Conservation (phyloP, 257 asterid genomes). For the Penstemon barbatus region DNA sequence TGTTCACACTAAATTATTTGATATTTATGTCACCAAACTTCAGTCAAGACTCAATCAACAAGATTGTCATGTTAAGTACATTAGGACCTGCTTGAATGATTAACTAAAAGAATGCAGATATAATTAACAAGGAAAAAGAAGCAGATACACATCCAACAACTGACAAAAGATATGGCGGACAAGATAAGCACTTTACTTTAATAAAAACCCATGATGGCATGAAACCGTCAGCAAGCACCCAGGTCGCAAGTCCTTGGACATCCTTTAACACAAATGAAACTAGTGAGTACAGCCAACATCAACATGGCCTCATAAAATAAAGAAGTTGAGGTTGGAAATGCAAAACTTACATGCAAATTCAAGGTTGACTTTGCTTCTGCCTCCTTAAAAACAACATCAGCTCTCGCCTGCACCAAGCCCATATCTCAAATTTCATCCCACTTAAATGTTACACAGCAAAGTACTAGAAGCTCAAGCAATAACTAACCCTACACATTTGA, state of each 20-base stretch:
- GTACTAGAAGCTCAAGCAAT: conserved; percentile 19
- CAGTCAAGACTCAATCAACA: background rate
- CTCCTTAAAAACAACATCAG: conserved; percentile 72
- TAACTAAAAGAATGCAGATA: background rate
- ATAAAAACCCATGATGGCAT: conserved; percentile 97
- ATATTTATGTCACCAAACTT: background rate
- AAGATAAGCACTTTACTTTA: conserved; percentile 51
- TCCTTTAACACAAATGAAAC: conserved; percentile 52
- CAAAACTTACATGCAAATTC: conserved; percentile 59
- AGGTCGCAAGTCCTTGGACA: conserved; percentile 88
- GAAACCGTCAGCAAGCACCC: conserved; percentile 96
- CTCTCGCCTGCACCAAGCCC: conserved; percentile 66
- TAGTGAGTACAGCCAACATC: background rate
- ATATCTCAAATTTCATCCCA: conserved; percentile 19
- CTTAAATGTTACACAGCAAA: background rate
- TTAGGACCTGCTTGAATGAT: background rate
- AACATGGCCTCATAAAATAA: conserved; percentile 4
- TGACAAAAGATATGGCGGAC: background rate
- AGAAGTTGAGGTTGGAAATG: background rate
- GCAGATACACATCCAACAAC: background rate
- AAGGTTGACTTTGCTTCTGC: conserved; percentile 65
- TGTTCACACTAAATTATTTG: background rate
- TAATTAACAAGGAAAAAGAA: conserved; percentile 1
- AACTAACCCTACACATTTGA: conserved; percentile 11
- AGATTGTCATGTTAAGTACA: background rate